Percentiles rank a stretch among this genome's conserved stretches.
Conservation (phyloP, 306 rosid species). For the Begonia fuchsioides region DNA sequence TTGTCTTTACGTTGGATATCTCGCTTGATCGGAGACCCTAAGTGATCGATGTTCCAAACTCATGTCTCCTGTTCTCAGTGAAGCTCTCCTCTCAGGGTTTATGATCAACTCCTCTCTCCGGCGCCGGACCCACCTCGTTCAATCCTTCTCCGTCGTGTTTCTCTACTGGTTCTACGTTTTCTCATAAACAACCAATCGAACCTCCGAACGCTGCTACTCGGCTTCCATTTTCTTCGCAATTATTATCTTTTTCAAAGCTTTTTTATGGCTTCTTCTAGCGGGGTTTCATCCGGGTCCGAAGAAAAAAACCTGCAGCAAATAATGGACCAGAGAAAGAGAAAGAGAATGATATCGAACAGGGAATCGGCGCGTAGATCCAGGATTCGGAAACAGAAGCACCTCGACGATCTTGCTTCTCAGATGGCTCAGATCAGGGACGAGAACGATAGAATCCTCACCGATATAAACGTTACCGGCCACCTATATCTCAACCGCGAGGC, state of each 20-base stretch:
- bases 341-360: slow-evolving; percentile 72
- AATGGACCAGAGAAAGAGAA: slow-evolving; percentile 59
- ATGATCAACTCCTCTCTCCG: slow-evolving; percentile 56
- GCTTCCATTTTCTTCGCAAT: background rate
- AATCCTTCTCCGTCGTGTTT: slow-evolving; percentile 87
- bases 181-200: slow-evolving; percentile 25
- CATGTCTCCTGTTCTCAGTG: slow-evolving; percentile 53
- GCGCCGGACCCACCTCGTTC: slow-evolving; percentile 67
- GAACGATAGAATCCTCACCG: too few relatives aligned
- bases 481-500: slow-evolving; percentile 34
- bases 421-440: too few relatives aligned
- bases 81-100: slow-evolving; percentile 51
- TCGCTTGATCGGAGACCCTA: background rate
- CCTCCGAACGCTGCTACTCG: background rate
- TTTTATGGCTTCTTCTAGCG: slow-evolving; percentile 38
- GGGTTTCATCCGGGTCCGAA: slow-evolving; percentile 25
- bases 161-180: slow-evolving; percentile 86
- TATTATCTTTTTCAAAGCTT: slow-evolving; percentile 15
- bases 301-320: slow-evolving; percentile 28
- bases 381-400: too few relatives aligned
- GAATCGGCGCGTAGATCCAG: slow-evolving; percentile 77
- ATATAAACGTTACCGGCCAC: slow-evolving; percentile 40
- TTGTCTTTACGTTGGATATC: background rate
- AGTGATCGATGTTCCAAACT: slow-evolving; percentile 21
- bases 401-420: too few relatives aligned